These are phyloP conservation scores for Ceratocystis albifundus DNA, from an alignment of 2,329 filamentous ascomycete species.

Conservation along the genomic window DNA sequence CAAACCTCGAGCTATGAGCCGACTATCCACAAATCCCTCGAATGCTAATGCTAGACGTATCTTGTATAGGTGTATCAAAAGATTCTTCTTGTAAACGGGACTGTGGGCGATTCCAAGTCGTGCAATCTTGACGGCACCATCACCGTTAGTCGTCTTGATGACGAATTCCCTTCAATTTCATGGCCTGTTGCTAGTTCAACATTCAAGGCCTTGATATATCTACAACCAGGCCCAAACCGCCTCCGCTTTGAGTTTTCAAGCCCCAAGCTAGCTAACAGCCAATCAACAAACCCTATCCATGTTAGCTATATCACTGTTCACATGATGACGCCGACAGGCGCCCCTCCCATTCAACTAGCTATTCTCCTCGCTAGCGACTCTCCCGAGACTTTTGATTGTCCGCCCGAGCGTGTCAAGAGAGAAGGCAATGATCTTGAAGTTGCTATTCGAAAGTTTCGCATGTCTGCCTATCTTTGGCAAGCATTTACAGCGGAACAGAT, in stretches of 20 bases:
- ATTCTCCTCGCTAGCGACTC: constrained; percentile 84
- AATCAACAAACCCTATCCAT: constrained; percentile 57
- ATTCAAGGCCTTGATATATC: constrained; percentile 83
- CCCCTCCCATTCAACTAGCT: constrained; percentile 78
- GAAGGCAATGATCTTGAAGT: constrained; percentile 74
- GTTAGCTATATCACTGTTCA: constrained; percentile 72
- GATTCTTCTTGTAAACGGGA: constrained; percentile 67
- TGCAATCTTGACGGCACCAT: constrained; percentile 65
- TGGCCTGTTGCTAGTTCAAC: constrained; percentile 86
- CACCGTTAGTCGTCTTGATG: constrained; percentile 70
- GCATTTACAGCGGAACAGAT: constrained; percentile 95
- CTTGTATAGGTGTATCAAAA: constrained; percentile 72
- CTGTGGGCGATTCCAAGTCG: constrained; percentile 55
- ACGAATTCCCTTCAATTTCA: constrained; percentile 65
- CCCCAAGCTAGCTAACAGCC: constrained; percentile 62
- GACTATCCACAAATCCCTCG: background rate
- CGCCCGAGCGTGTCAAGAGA: constrained; percentile 59
- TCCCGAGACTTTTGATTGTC: constrained; percentile 69
- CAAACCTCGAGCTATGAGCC: background rate
- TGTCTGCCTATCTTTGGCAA: constrained; percentile 94
- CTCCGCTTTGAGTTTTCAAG: constrained; percentile 80
- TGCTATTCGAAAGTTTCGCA: constrained; percentile 81
- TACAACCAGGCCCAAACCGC: constrained; percentile 83
- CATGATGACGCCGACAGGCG: constrained; percentile 66
- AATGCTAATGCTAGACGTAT: background rate